Base-by-base conservation (phyloP, 1,284 basidiomycete genomes). In the Rhodotorula sp. region DNA sequence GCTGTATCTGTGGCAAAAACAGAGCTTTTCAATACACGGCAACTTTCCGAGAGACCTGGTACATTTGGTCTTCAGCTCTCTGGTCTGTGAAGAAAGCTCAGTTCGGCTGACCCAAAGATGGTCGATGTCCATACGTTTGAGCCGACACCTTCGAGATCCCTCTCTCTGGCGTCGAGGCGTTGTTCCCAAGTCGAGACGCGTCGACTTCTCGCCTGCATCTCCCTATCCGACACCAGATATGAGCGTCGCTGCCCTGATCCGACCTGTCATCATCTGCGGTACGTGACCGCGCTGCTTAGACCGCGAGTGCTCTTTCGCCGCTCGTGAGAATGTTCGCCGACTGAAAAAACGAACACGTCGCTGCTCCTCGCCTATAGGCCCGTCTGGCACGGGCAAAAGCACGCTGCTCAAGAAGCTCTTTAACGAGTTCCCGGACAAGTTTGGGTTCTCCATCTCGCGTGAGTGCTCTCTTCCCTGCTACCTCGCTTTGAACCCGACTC, bases 391-490 rank as follows among this genome's bases (percentile, higher is more conserved):
- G 2, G 95, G 95, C 66, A 99, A 98, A 82, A 92, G 90, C 78
- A 97, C 95, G 0, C 87, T 98, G 64, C 86, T 99, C 71, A 87
- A 87, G 72, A 88, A 88, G 62, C 88, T 99, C 62, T 93, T 98
- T 79, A 84, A 83, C 47, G 90, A 93, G 59, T 88, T 86, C 78
- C 94, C 93, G 7, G 88, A 90, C 80, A 87, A 86, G 74, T 99
- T 97, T 81, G 92, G 92, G 8, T 99, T 98, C 84, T 90, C 88
- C 78, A 90, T 99, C 68, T 97, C 94, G 64, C 95, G 93, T 95
- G 82, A 77, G n/a, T n/a, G n/a, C n/a, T n/a, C n/a, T n/a, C n/a
- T n/a, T n/a, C n/a, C n/a, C n/a, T n/a, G n/a, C n/a, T n/a, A n/a
- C n/a, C n/a, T n/a, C n/a, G n/a, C n/a, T n/a, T n/a, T 66, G 57